Percentiles rank a stretch among this genome's conserved stretches.
Conservation (phyloP, 2,329 filamentous ascomycete genomes). For the Gaeumannomyces sp. region DNA sequence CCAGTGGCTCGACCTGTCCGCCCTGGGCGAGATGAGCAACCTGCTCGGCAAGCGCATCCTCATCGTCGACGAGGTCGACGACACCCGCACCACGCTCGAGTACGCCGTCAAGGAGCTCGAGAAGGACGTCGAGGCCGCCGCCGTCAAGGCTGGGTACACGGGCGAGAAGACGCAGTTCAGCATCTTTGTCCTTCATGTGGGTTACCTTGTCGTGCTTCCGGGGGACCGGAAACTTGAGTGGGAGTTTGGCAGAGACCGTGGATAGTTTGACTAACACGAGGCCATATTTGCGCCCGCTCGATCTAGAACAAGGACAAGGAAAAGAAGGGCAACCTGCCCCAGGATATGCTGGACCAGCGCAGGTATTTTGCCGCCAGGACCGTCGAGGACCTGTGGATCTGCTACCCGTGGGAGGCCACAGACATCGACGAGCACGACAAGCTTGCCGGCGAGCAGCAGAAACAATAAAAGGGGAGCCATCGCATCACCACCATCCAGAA, state of each 20-base stretch:
- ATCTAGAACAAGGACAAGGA: slow-evolving; percentile 87
- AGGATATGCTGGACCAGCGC: slow-evolving; percentile 65
- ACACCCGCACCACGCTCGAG: slow-evolving; percentile 88
- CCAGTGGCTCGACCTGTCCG: slow-evolving; percentile 92
- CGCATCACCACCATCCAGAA: not conserved
- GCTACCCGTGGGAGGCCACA: slow-evolving; percentile 95
- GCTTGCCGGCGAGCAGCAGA: slow-evolving; percentile 45
- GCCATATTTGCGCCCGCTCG: slow-evolving; percentile 10
- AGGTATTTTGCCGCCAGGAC: slow-evolving; percentile 83
- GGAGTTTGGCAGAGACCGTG: not conserved
- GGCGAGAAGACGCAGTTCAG: slow-evolving; percentile 77
- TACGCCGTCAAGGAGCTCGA: slow-evolving; percentile 89
- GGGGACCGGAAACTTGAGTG: not conserved
- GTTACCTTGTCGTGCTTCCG: slow-evolving; percentile 27
- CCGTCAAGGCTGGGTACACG: slow-evolving; percentile 33
- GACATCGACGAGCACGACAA: slow-evolving; percentile 91
- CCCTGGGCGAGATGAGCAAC: slow-evolving; percentile 76
- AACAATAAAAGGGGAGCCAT: not conserved
- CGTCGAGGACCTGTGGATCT: slow-evolving; percentile 94
- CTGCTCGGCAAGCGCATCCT: slow-evolving; percentile 86
- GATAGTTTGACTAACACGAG: not conserved
- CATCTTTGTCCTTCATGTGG: slow-evolving; percentile 90
- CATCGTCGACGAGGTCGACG: slow-evolving; percentile 93
- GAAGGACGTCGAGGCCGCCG: slow-evolving; percentile 84
- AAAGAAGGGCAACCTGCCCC: slow-evolving; percentile 84